Evolutionary conservation across 1,139 yeast species (phyloP).

Genomic region (Diutina pseudorugosa): DNA sequence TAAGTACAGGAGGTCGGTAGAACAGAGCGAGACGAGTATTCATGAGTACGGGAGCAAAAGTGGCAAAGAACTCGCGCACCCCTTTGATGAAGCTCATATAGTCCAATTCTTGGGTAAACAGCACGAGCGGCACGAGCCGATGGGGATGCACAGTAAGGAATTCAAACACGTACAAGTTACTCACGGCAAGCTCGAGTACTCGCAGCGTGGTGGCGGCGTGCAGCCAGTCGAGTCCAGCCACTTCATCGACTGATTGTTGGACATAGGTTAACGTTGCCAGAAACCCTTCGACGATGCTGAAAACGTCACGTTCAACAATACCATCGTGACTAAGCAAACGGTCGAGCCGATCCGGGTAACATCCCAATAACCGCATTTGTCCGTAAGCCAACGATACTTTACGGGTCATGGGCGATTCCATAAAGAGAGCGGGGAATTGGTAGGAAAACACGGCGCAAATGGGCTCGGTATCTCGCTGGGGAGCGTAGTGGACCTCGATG

Average conservation of each 20-base stretch:
- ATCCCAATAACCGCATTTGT: background rate
- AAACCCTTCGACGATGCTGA: background rate
- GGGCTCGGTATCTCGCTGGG: background rate
- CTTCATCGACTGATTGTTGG: background rate
- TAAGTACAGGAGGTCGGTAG: background rate
- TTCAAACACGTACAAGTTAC: background rate
- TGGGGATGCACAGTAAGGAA: background rate
- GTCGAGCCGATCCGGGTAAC: background rate
- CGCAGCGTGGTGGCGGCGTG: background rate
- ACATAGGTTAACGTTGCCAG: background rate
- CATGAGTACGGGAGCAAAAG: background rate
- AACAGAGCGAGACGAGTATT: background rate
- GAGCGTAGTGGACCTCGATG: constrained; percentile 1
- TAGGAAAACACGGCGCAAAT: background rate
- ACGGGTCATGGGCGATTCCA: background rate
- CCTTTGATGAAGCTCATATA: background rate
- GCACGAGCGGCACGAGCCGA: background rate
- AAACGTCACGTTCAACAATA: background rate
- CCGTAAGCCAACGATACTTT: background rate
- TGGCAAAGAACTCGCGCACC: background rate
- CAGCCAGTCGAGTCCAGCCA: background rate
- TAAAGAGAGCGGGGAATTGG: background rate
- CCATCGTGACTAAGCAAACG: background rate
- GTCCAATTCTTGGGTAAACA: background rate
- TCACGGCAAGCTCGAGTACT: background rate